Evolutionary conservation across 371 early-diverging fungal genomes (phyloP).

Genomic region (Mortierella sp.): DNA sequence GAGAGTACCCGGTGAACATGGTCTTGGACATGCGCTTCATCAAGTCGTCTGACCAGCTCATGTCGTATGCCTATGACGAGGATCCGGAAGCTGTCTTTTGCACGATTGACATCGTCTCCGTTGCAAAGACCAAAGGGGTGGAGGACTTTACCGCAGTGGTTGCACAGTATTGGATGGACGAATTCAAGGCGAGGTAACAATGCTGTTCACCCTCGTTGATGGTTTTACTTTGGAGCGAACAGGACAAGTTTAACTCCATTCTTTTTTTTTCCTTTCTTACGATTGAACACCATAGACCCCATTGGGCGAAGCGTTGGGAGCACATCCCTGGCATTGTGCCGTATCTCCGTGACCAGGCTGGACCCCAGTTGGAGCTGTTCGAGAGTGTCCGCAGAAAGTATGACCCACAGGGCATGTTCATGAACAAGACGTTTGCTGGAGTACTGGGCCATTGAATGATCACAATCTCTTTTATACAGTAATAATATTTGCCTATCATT

Average conservation of each 20-base stretch:
- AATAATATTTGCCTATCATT: not conserved
- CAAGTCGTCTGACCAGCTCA: conserved; percentile 22
- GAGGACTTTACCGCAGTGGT: conserved; percentile 27
- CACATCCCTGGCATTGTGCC: conserved; percentile 24
- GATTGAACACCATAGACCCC: conserved; percentile 21
- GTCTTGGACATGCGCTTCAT: conserved; percentile 33
- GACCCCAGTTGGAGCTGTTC: conserved; percentile 20
- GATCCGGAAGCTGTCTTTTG: conserved; percentile 40
- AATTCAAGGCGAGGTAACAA: conserved; percentile 34
- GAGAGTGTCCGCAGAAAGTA: conserved; percentile 41
- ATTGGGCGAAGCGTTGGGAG: conserved; percentile 53
- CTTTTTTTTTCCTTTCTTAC: not conserved
- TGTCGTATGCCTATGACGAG: conserved; percentile 33
- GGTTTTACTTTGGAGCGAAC: not conserved
- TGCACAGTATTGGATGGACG: conserved; percentile 31
- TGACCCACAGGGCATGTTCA: conserved; percentile 44
- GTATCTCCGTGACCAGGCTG: conserved; percentile 19
- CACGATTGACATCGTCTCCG: conserved; percentile 26
- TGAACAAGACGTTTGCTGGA: conserved; percentile 32
- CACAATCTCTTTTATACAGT: no score
- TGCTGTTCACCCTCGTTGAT: no score
- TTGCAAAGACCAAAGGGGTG: conserved; percentile 16
- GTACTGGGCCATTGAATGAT: conserved; percentile 21
- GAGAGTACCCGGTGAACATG: conserved; percentile 33
- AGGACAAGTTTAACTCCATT: no score